Conservation (phyloP, 2,329 filamentous ascomycete species). For the Fusarium guadeloupense region DNA sequence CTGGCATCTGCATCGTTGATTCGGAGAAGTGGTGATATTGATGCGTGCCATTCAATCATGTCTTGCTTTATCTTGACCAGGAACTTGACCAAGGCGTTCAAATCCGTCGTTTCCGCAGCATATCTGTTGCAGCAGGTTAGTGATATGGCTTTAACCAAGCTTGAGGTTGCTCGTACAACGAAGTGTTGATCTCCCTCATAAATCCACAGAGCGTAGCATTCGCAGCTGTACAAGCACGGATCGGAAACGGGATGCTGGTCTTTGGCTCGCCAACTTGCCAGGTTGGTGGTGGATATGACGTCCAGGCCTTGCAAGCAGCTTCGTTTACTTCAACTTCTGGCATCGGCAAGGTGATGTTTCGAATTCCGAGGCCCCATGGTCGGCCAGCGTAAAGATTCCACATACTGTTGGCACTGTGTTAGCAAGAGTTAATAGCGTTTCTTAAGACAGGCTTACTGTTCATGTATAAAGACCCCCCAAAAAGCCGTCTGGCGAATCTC, state of each 20-base stretch:
- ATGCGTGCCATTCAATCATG: neutral
- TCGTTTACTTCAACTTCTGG: neutral
- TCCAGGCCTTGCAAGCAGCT: neutral
- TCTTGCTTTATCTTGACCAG: neutral
- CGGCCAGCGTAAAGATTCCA: conserved; percentile 31
- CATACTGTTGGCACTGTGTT: too few species aligned
- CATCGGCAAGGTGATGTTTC: conserved; percentile 24
- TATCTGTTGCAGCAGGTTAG: neutral
- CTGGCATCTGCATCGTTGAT: neutral
- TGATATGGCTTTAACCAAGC: too few species aligned
- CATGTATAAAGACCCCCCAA: conserved; percentile 32
- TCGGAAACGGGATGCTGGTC: neutral
- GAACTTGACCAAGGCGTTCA: neutral
- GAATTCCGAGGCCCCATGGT: conserved; percentile 29
- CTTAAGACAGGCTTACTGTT: conserved; percentile 6
- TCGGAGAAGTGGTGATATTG: neutral
- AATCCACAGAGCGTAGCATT: conserved; percentile 22
- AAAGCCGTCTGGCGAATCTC: conserved; percentile 22
- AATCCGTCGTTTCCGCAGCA: neutral
- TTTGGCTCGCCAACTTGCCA: neutral
- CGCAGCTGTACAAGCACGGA: conserved; percentile 2
- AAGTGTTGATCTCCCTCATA: conserved; percentile 28
- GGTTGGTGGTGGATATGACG: neutral
- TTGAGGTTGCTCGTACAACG: too few species aligned
- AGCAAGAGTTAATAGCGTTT: too few species aligned